These are phyloP conservation scores for Fusarium avenaceum DNA, from an alignment of 2,329 filamentous ascomycete species.

Conservation along the genomic window DNA sequence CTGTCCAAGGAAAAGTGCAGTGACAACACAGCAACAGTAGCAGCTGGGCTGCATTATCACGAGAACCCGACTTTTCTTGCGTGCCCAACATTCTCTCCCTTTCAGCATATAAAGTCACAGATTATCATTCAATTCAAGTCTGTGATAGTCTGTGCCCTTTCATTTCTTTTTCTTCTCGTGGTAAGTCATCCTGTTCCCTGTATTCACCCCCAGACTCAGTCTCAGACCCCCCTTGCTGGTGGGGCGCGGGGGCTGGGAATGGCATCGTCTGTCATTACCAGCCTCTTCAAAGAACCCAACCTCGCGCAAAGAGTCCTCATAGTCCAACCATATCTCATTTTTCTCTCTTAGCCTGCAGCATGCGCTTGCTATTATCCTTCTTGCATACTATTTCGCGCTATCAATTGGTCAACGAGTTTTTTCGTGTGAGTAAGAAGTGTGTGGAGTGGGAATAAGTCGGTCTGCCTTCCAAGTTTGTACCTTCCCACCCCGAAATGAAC, in stretches of 20 bases:
- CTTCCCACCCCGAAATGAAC: conserved; percentile 54
- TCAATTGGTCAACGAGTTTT: conserved; percentile 53
- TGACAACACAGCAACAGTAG: conserved; percentile 40
- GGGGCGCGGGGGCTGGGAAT: conserved; percentile 48
- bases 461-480: conserved; percentile 39
- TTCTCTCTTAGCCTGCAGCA: conserved; percentile 46
- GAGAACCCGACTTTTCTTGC: conserved; percentile 30
- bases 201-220: conserved; percentile 12
- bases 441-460: conserved; percentile 52
- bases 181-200: conserved; percentile 34
- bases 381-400: conserved; percentile 51
- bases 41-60: conserved; percentile 28
- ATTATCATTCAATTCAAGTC: not conserved
- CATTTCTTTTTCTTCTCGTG: conserved; percentile 11
- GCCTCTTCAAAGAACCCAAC: conserved; percentile 48
- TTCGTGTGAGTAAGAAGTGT: conserved; percentile 44
- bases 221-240: conserved; percentile 35
- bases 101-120: conserved; percentile 16
- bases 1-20: conserved; percentile 24
- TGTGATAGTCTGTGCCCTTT: not conserved
- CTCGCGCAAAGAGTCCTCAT: conserved; percentile 46
- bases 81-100: conserved; percentile 25
- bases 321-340: conserved; percentile 54
- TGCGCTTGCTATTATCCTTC: conserved; percentile 47
- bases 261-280: conserved; percentile 39